A percentile compares a stretch with the other conserved stretches of the same genome.
These are phyloP conservation scores for Xylaria scruposa DNA, from an alignment of 495 filamentous ascomycete species.

Conservation along the genomic window DNA sequence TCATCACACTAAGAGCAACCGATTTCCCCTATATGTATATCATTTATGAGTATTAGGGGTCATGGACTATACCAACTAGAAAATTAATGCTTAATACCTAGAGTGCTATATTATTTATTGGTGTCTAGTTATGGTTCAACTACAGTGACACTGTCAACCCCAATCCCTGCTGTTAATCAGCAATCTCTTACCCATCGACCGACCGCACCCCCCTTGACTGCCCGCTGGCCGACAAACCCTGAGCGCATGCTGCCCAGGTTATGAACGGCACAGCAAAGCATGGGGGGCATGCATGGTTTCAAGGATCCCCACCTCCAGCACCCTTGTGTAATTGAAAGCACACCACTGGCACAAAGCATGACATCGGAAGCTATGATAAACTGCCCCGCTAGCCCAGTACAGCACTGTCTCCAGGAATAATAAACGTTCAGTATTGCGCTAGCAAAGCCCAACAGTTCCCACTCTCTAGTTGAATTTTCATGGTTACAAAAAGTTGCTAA, in stretches of 20 bases:
- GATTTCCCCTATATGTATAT: neutral
- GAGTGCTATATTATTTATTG: neutral
- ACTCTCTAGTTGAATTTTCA: neutral
- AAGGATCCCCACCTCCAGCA: neutral
- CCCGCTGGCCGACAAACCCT: constrained; percentile 17
- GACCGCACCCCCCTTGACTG: neutral
- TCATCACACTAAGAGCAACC: neutral
- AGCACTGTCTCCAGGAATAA: constrained; percentile 12
- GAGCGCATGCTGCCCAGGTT: constrained; percentile 7
- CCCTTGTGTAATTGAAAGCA: constrained; percentile 3
- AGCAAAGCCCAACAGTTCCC: neutral
- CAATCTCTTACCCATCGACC: constrained; percentile 1
- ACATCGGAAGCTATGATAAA: constrained; percentile 10
- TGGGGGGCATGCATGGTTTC: constrained; percentile 6
- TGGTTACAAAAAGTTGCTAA: neutral
- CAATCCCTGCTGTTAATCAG: constrained; percentile 8
- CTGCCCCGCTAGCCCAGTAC: constrained; percentile 5
- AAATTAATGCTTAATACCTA: neutral
- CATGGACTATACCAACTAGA: neutral
- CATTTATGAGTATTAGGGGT: neutral
- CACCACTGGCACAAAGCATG: constrained; percentile 7
- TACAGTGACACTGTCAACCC: neutral
- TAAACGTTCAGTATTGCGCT: neutral
- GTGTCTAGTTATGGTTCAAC: neutral
- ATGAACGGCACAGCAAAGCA: neutral